Evolutionary conservation across 1,139 yeast species (phyloP).

Genomic region (Suhomyces terraborum): DNA sequence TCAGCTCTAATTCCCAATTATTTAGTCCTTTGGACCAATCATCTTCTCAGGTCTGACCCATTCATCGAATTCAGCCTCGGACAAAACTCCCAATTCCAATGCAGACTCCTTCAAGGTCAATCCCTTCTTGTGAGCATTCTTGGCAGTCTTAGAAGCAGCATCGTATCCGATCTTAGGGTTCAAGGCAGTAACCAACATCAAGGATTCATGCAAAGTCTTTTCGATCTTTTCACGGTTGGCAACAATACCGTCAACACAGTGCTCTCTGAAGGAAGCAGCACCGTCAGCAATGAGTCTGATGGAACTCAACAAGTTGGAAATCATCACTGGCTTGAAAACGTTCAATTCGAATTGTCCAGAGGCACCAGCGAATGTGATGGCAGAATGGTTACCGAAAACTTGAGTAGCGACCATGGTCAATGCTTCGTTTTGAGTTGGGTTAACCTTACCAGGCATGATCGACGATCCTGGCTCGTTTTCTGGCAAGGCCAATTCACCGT

Average conservation of each 20-base stretch:
- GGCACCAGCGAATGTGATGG: conserved; percentile 26
- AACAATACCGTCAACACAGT: conserved; percentile 24
- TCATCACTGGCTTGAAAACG: conserved; percentile 26
- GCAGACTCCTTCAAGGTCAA: conserved; percentile 25
- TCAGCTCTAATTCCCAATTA: background rate
- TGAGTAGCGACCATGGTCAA: conserved; percentile 27
- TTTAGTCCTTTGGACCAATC: conserved; percentile 23
- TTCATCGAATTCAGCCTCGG: conserved; percentile 22
- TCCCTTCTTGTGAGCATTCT: conserved; percentile 28
- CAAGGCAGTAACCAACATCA: conserved; percentile 27
- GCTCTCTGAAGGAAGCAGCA: conserved; percentile 22
- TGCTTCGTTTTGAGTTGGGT: conserved; percentile 27
- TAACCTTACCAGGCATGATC: conserved; percentile 27
- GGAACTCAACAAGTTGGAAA: conserved; percentile 23
- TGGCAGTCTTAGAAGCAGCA: conserved; percentile 26
- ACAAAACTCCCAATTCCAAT: conserved; percentile 23
- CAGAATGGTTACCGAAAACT: conserved; percentile 26
- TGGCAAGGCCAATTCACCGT: conserved; percentile 25
- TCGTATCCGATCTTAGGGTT: conserved; percentile 28
- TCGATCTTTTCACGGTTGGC: conserved; percentile 25
- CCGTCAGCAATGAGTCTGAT: conserved; percentile 25
- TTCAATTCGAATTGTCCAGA: conserved; percentile 27
- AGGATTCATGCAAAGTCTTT: conserved; percentile 23
- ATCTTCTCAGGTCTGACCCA: conserved; percentile 27
- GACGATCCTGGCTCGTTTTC: conserved; percentile 27